phyloP scores from a whole-genome alignment of 2,329 filamentous ascomycete species.

The Talaromyces sp. region DNA sequence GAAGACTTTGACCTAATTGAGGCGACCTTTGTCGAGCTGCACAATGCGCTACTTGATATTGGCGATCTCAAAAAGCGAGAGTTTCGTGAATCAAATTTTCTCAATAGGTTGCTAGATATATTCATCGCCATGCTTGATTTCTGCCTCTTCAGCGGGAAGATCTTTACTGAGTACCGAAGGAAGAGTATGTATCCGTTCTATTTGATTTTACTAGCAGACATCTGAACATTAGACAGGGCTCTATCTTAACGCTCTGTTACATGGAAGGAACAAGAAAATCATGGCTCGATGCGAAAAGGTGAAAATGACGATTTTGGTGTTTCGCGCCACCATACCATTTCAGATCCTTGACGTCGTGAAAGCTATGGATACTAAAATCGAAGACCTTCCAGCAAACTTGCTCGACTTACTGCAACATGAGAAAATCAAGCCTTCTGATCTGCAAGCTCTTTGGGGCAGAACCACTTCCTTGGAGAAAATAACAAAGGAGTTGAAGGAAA shows the following conservation, averaged over 20 bases:
- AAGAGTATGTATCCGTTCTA: background rate
- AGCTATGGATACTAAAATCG: conserved; percentile 3
- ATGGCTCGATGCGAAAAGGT: conserved; percentile 7
- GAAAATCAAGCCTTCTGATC: conserved; percentile 7
- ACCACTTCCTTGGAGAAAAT: conserved; percentile 5
- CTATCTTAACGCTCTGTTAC: background rate
- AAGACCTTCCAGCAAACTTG: conserved; percentile 1
- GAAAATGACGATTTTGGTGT: conserved; percentile 7
- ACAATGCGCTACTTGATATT: conserved; percentile 6
- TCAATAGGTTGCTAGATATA: conserved; percentile 6
- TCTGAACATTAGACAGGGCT: background rate
- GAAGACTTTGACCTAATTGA: conserved; percentile 7
- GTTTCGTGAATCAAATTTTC: conserved; percentile 7
- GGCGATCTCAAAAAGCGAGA: conserved; percentile 1
- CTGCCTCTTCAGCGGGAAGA: background rate
- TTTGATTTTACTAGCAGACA: background rate
- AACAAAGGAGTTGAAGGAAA: background rate
- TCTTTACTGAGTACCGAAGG: conserved; percentile 5
- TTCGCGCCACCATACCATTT: conserved; percentile 7
- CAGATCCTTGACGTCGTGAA: conserved; percentile 6
- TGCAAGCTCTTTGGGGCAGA: conserved; percentile 6
- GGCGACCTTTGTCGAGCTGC: conserved; percentile 1
- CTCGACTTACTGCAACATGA: conserved; percentile 6
- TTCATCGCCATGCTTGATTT: conserved; percentile 8
- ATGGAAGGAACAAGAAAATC: conserved; percentile 9